These are phyloP conservation scores for Leucoagaricus sp. DNA, from an alignment of 1,284 basidiomycete species.

Conservation along the genomic window DNA sequence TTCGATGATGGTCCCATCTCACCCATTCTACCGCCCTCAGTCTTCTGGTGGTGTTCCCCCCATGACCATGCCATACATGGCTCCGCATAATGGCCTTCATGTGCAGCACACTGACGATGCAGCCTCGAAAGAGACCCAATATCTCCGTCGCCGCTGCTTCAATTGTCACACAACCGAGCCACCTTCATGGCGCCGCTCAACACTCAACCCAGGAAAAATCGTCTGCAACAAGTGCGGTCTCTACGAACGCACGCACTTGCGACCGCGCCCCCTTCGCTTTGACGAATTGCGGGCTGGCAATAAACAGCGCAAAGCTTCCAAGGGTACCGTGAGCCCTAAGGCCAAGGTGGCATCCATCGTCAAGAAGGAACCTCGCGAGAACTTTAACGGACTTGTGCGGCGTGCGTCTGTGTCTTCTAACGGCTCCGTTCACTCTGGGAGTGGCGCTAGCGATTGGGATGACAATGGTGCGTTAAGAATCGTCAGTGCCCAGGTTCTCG, in stretches of 20 bases:
- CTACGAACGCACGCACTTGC: conserved; percentile 82
- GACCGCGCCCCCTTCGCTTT: conserved; percentile 77
- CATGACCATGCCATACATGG: conserved; percentile 46
- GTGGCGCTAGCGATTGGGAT: conserved; percentile 71
- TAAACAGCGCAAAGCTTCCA: conserved; percentile 69
- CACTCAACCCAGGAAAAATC: conserved; percentile 85
- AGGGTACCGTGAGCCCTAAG: conserved; percentile 37
- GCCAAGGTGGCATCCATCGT: conserved; percentile 35
- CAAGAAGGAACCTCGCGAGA: conserved; percentile 66
- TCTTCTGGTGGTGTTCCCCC: conserved; percentile 21
- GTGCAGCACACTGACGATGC: conserved; percentile 87
- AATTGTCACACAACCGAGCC: conserved; percentile 89
- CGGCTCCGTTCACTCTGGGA: conserved; percentile 53
- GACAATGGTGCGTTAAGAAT: conserved; percentile 58
- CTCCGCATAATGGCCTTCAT: conserved; percentile 57
- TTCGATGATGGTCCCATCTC: conserved; percentile 62
- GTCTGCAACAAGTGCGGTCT: conserved; percentile 89
- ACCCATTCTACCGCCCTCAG: conserved; percentile 41
- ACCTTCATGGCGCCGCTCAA: conserved; percentile 80
- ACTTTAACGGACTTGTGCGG: conserved; percentile 46
- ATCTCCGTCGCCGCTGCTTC: conserved; percentile 80
- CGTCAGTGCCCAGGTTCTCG: conserved; percentile 14
- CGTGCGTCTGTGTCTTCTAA: conserved; percentile 63
- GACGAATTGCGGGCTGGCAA: conserved; percentile 81
- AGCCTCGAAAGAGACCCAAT: conserved; percentile 84